phyloP scores from a whole-genome alignment of 768 basidiomycete species.

The Lentinula sp. region DNA sequence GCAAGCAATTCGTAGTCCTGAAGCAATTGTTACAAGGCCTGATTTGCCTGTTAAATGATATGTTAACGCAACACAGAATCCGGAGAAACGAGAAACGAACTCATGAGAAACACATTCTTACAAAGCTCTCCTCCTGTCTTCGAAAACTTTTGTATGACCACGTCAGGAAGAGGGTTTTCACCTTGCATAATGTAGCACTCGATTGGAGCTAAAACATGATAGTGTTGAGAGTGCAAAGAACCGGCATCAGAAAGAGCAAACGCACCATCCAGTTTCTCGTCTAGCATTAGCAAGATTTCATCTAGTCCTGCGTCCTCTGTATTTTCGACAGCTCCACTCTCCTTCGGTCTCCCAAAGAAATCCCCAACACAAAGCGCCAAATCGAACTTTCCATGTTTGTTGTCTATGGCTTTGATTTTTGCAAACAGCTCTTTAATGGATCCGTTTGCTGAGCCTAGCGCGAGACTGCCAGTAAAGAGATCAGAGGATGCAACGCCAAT shows the following conservation, averaged over 20 bases:
- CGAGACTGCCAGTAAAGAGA: slow-evolving; percentile 34
- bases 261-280: slow-evolving; percentile 63
- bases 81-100: slow-evolving; percentile 38
- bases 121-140: slow-evolving; percentile 75
- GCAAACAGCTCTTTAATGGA: slow-evolving; percentile 67
- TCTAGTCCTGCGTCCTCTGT: slow-evolving; percentile 32
- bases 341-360: slow-evolving; percentile 65
- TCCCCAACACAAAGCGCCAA: slow-evolving; percentile 78
- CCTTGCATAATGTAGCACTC: slow-evolving; percentile 95
- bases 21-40: slow-evolving; percentile 69
- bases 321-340: slow-evolving; percentile 8
- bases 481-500: too few species aligned
- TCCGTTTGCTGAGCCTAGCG: slow-evolving; percentile 77
- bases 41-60: slow-evolving; percentile 60
- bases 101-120: slow-evolving; percentile 78
- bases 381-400: slow-evolving; percentile 92
- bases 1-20: slow-evolving; percentile 80
- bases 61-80: slow-evolving; percentile 4
- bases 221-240: slow-evolving; percentile 6
- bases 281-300: slow-evolving; percentile 55
- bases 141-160: slow-evolving; percentile 69
- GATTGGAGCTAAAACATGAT: slow-evolving; percentile 56
- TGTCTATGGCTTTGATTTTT: slow-evolving; percentile 80
- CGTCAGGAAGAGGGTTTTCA: slow-evolving; percentile 62
- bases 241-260: slow-evolving; percentile 5